Evolutionary conservation across 129 eudicot genomes (phyloP), one percentile per base, ranked within the genome.

Genomic region (Flaveria ramosissima): DNA sequence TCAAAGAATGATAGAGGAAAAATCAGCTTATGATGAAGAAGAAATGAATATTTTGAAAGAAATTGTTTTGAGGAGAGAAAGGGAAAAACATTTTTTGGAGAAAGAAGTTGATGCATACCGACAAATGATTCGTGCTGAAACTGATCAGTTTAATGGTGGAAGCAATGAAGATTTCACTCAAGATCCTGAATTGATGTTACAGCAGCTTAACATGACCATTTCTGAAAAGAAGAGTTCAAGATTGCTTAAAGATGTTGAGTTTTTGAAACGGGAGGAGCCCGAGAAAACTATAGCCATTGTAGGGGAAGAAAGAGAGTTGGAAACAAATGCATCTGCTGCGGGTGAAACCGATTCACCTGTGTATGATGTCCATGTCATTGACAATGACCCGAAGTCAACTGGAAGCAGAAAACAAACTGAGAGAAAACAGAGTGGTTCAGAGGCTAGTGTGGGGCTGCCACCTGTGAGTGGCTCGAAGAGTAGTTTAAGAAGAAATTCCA

Each of bases 31-130:
- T 52, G 99, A 94, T 79, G 89, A 80, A 24, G 97, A 91, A 83
- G 99, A 91, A 81, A 94, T 94, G 99, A 78, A 87, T 79, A 87
- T 94, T 57, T 78, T 94, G 57, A 87, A 87, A 86, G 97, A 94
- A 83, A 94, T 94, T 62, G 76, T 94, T 24, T 56, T 94, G 7
- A 81, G 96, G 68, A 84, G 96, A 55, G 99, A 94, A 76, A 78
- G 74, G 67, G 99, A 94, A 81, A 94, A 89, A 55, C 94, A 78
- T 71, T 89, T 89, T 84, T 82, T 94, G 74, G 96, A 89, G 71
- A 88, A 89, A 64, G 97, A 91, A 88, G 96, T 87, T 66, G 99
- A 94, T 76, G 86, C 83, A 1, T 94, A 91, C 53, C 76, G 94
- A 78, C 86, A 84, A 79, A 66, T 84, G 85, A 6, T 52, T 68